Evolutionary conservation across 164 flowering plant genomes (phyloP).

Genomic region (Brasenia schreberi): DNA sequence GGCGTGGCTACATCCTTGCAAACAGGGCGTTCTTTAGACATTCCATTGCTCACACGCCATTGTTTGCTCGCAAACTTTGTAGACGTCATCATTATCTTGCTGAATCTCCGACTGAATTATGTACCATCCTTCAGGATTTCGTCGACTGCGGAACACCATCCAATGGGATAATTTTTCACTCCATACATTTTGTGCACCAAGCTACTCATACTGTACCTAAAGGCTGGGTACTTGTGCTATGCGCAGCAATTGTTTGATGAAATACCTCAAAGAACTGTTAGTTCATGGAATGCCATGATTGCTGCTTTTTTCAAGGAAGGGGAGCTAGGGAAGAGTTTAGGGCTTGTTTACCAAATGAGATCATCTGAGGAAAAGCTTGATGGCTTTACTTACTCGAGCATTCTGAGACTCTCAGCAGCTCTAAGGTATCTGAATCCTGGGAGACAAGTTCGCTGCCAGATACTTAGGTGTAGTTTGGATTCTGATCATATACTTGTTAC

Average conservation of each 20-base stretch:
- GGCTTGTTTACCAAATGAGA: constrained; percentile 28
- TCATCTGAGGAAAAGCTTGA: constrained; percentile 44
- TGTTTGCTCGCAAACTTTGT: neutral
- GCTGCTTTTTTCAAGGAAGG: constrained; percentile 52
- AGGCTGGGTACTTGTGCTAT: constrained; percentile 28
- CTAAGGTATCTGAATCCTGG: constrained; percentile 15
- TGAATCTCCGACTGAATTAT: constrained; percentile 13
- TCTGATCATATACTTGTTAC: constrained; percentile 62
- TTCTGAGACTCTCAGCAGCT: constrained; percentile 51
- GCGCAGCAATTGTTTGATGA: constrained; percentile 66
- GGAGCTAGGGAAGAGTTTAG: constrained; percentile 22
- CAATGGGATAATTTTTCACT: constrained; percentile 60
- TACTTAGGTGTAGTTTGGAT: constrained; percentile 34
- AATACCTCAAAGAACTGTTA: constrained; percentile 44
- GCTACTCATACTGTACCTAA: constrained; percentile 51
- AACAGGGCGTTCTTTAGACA: neutral
- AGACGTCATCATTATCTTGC: neutral
- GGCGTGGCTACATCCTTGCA: neutral
- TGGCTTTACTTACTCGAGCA: constrained; percentile 65
- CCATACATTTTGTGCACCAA: constrained; percentile 60
- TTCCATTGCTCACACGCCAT: neutral
- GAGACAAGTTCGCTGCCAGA: constrained; percentile 53
- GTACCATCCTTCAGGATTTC: constrained; percentile 51
- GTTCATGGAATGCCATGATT: constrained; percentile 77
- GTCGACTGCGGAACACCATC: constrained; percentile 49